Percentiles rank a stretch among this genome's conserved stretches.
Evolutionary conservation across 768 basidiomycete genomes (phyloP).

Genomic region (Termitomyces sp.): DNA sequence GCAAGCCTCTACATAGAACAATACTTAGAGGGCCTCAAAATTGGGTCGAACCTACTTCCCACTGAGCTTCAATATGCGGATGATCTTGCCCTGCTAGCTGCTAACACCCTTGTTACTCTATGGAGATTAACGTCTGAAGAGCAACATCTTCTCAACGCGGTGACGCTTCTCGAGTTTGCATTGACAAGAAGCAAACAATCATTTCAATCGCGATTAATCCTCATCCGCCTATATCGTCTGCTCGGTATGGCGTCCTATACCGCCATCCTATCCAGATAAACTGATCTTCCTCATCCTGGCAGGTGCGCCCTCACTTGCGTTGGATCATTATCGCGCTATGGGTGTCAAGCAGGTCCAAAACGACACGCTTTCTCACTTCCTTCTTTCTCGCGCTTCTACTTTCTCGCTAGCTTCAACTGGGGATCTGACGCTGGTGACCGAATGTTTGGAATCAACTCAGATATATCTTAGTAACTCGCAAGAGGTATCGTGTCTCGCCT

Average conservation of each 20-base stretch:
- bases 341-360: conserved; percentile 82
- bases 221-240: conserved; percentile 78
- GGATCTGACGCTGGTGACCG: conserved; percentile 68
- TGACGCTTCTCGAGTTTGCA: conserved; percentile 65
- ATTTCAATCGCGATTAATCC: conserved; percentile 70
- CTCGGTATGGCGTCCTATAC: conserved; percentile 45
- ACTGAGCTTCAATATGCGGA: conserved; percentile 88
- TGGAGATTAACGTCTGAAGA: conserved; percentile 56
- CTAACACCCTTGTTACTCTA: conserved; percentile 56
- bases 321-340: conserved; percentile 76
- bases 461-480: conserved; percentile 77
- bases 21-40: conserved; percentile 62
- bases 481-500: conserved; percentile 41
- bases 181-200: conserved; percentile 69
- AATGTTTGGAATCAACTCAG: conserved; percentile 75
- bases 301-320: conserved; percentile 69
- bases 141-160: conserved; percentile 57
- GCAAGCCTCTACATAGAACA: conserved; percentile 47
- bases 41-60: conserved; percentile 58
- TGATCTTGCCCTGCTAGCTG: conserved; percentile 74
- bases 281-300: conserved; percentile 3
- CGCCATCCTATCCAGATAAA: not conserved
- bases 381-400: conserved; percentile 70
- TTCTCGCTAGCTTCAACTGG: conserved; percentile 76
- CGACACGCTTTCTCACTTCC: conserved; percentile 83